Evolutionary conservation across 2,329 filamentous ascomycete species (phyloP), one percentile per base, ranked within the genome.

Genomic region (Amylocarpus encephaloides): DNA sequence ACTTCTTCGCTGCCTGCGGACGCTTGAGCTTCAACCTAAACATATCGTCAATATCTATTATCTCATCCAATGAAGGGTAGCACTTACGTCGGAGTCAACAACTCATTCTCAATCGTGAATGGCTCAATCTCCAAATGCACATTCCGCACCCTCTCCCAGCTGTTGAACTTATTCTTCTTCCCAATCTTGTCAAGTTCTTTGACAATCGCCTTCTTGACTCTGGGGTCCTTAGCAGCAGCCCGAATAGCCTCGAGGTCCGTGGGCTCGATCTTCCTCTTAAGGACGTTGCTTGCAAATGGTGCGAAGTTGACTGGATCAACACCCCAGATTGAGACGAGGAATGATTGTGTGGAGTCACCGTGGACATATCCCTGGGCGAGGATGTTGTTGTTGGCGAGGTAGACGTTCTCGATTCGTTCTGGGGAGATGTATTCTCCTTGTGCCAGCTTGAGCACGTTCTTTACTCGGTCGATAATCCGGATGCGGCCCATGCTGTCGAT

Each of bases 371-470:
- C 90, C 64, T 86, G 85, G 18, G 83, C 79, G 22, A 97, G 72
- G 60, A 91, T 83, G 57, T 80, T 85, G 55, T 83, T 83, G 71
- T 86, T 90, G 56, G 86, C 88, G 55, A 94, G 76, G 68, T 91
- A 94, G 33, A 95, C 86, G 67, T 95, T 96, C 75, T 98, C 93
- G 65, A 98, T 88, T 50, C 91, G 88, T 73, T 98, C 93, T 12
- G 93, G 93, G 1, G 91, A 95, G 63, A 98, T 89, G 71, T 98
- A 98, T 73, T 98, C 93, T 68, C 93, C 93, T 70, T 98, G 93
- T 0, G 92, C 85, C 49, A 98, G 81, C 78, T 98, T 98, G 66
- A 98, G 82, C n/a, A 98, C 88, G 71, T 97, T 97, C 85, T 98
- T 98, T 72, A 90, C 85, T 62, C 93, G 90, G 70, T 98, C 93